A percentile compares a stretch with the other conserved stretches of the same genome.
phyloP scores from a whole-genome alignment of 2,329 filamentous ascomycete genomes.

The Hirsutella minnesotensis region DNA sequence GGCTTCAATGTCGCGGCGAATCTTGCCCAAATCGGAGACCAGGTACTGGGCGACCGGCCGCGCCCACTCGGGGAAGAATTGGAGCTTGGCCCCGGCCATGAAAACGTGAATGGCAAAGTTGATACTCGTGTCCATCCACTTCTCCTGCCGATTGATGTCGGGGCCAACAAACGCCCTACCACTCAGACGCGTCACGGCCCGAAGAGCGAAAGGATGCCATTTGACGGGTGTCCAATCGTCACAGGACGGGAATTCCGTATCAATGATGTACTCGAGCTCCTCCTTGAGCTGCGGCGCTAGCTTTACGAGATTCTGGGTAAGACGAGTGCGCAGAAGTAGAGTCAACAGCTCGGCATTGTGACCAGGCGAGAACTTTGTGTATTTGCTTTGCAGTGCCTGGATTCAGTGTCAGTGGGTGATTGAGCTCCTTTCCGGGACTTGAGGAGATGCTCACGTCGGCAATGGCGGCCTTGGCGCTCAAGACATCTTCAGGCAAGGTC shows the following conservation, averaged over 20 bases:
- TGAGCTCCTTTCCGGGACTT: too few relatives aligned
- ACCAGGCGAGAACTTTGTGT: conserved; percentile 37
- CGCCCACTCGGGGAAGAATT: conserved; percentile 38
- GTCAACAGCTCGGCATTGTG: conserved; percentile 32
- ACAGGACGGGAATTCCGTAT: conserved; percentile 35
- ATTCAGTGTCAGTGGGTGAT: too few relatives aligned
- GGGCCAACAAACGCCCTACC: conserved; percentile 41
- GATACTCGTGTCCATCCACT: conserved; percentile 41
- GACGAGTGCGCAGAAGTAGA: conserved; percentile 30
- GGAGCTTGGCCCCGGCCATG: conserved; percentile 34
- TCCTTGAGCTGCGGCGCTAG: conserved; percentile 32
- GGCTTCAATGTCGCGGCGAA: conserved; percentile 27
- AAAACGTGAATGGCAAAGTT: conserved; percentile 39
- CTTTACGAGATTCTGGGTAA: conserved; percentile 34
- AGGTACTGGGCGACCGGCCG: conserved; percentile 33
- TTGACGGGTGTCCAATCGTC: conserved; percentile 43
- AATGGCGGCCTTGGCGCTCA: conserved; percentile 36
- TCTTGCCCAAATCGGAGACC: conserved; percentile 33
- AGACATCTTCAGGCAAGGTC: conserved; percentile 32
- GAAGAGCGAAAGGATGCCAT: conserved; percentile 38
- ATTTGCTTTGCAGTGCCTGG: conserved; percentile 37
- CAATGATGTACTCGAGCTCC: conserved; percentile 33
- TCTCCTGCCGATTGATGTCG: conserved; percentile 35
- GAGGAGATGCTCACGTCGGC: conserved; percentile 25
- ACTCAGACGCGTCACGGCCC: conserved; percentile 39